Evolutionary conservation across 163 green algal species (phyloP).

Genomic region (Prototheca wickerhamii): DNA sequence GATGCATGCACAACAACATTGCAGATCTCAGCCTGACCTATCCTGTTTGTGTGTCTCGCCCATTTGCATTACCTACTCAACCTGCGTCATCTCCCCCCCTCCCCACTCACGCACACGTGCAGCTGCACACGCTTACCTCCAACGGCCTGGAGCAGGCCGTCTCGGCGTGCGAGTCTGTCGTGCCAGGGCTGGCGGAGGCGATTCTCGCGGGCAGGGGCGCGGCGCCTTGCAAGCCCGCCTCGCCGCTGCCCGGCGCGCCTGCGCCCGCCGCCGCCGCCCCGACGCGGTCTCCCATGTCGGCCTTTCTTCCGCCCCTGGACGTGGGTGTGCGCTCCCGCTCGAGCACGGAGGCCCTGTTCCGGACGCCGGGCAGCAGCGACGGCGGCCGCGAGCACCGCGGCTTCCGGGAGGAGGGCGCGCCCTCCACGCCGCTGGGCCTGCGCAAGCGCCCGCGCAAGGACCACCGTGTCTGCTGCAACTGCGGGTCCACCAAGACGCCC

Average conservation of each 20-base stretch:
- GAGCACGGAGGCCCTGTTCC: no score
- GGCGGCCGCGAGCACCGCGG: neutral
- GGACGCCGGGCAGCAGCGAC: neutral
- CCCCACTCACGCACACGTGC: neutral
- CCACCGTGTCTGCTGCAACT: constrained; percentile 33
- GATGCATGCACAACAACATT: no score
- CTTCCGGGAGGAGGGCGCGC: neutral
- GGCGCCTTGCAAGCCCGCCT: no score
- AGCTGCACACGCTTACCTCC: constrained; percentile 8
- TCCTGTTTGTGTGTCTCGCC: neutral
- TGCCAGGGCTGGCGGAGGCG: constrained; percentile 1
- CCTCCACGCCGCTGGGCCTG: neutral
- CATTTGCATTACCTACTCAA: neutral
- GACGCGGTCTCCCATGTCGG: no score
- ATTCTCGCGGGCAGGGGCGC: neutral
- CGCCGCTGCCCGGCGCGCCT: no score
- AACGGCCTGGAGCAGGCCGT: constrained; percentile 9
- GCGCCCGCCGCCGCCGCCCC: no score
- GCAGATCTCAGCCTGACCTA: no score
- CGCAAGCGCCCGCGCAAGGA: constrained; percentile 1
- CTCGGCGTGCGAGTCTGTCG: neutral
- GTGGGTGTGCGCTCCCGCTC: no score
- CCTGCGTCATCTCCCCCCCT: neutral
- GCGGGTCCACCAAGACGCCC: constrained; percentile 29
- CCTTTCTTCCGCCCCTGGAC: no score